phyloP scores from a whole-genome alignment of 176 grass and related monocot genomes.

The Bromus sterilis region DNA sequence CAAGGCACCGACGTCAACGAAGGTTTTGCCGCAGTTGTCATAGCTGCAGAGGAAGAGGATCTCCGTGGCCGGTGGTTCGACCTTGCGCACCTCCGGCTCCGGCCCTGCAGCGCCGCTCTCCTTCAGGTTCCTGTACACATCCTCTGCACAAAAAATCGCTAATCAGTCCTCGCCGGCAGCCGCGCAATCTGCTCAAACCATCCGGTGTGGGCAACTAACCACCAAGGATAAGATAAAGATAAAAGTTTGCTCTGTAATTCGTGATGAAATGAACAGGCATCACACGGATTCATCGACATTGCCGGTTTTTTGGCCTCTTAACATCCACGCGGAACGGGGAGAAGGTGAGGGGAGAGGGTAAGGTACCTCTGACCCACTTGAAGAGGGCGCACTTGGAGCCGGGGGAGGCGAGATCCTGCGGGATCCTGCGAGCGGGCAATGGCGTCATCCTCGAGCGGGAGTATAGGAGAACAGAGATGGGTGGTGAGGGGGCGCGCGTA shows the following conservation, averaged over 20 bases:
- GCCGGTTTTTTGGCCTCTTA: neutral
- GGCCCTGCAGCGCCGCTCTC: conserved; percentile 7
- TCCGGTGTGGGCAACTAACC: neutral
- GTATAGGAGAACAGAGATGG: too few species aligned
- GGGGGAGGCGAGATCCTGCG: conserved; percentile 50
- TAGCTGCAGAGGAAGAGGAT: conserved; percentile 88
- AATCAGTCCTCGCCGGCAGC: neutral
- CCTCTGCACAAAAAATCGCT: conserved; percentile 25
- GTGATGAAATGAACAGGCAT: neutral
- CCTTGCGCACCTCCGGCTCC: conserved; percentile 34
- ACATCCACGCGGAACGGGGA: neutral
- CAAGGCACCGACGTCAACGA: conserved; percentile 53
- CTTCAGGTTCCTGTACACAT: conserved; percentile 36
- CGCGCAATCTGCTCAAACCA: neutral
- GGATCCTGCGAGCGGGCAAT: too few species aligned
- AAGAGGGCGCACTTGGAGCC: conserved; percentile 62
- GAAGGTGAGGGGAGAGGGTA: neutral
- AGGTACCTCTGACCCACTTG: conserved; percentile 87
- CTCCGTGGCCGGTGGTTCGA: conserved; percentile 57
- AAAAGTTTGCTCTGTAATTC: neutral
- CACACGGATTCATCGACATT: neutral
- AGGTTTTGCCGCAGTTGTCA: conserved; percentile 66
- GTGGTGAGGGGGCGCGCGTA: neutral
- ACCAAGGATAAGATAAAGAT: neutral
- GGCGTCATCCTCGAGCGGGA: too few species aligned